Base-by-base conservation (phyloP, 495 filamentous ascomycete genomes). In the Xylaria castorea region DNA sequence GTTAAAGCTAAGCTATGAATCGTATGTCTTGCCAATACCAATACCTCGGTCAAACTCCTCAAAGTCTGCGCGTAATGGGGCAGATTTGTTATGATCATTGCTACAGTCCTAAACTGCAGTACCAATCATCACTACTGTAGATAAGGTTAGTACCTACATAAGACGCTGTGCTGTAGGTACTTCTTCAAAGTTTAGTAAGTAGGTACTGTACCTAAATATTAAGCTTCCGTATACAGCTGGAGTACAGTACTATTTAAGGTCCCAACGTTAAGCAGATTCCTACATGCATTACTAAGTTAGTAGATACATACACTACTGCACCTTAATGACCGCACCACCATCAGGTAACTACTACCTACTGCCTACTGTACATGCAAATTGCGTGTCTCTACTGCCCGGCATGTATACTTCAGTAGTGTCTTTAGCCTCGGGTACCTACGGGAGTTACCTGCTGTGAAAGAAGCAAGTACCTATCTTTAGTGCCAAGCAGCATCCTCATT, bases 21-120 rank as follows among this genome's bases (percentile, higher is more conserved):
- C 38, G 38, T 27, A 64, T 16, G 58, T 61, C 58, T 61, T 38
- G 27, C 53, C 27, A 57, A 57, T 38, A 14, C 16, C 58, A 22
- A 40, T 61, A 22, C 58, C 58, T 61, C 58, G 58, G 58, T 38
- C 58, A 61, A 22, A 61, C 58, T 32, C 58, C 58, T 61, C 34
- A 38, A 30, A 22, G 16, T 38, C 58, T 5, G 18, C 34, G 58
- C n/a, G 58, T 18, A 38, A 61, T 18, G 34, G 34, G 58, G 20
- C 18, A 5, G 16, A 22, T 22, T 40, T 38, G 38, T 22, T 36
- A 22, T 38, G 38, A 12, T 16, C 9, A 12, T 30, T 9, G 18
- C 18, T 22, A 30, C 20, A 2, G 51, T 50, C 46, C 20, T 5
- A 57, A 27, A 16, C 32, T 57, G 51, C 20, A 32, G 51, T 2